A percentile compares a stretch with the other conserved stretches of the same genome.
phyloP scores from a whole-genome alignment of 2,329 filamentous ascomycete species.

The Arachnopeziza araneosa region DNA sequence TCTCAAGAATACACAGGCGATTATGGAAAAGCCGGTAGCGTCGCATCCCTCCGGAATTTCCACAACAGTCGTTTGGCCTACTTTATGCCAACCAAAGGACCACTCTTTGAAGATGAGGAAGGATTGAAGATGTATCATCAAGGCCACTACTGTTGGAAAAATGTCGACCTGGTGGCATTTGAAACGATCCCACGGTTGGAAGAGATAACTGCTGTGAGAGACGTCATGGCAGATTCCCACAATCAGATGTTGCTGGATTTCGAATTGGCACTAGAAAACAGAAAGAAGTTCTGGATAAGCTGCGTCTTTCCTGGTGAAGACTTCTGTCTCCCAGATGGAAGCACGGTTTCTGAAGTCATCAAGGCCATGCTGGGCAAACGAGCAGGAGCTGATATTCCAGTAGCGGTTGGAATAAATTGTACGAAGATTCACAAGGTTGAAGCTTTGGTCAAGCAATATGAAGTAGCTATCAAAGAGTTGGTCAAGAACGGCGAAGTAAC shows the following conservation, averaged over 20 bases:
- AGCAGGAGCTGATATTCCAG: slow-evolving; percentile 36
- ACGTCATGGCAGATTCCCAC: slow-evolving; percentile 27
- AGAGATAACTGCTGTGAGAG: slow-evolving; percentile 54
- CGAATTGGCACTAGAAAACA: background rate
- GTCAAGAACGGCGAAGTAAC: slow-evolving; percentile 30
- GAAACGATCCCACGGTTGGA: slow-evolving; percentile 61
- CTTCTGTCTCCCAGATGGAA: slow-evolving; percentile 52
- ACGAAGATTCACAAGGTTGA: slow-evolving; percentile 60
- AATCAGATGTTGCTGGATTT: background rate
- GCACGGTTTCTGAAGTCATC: slow-evolving; percentile 38
- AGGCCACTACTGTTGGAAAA: slow-evolving; percentile 16
- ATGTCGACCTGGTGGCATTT: slow-evolving; percentile 52
- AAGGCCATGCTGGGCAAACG: slow-evolving; percentile 30
- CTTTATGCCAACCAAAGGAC: background rate
- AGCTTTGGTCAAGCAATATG: slow-evolving; percentile 48
- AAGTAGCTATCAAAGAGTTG: slow-evolving; percentile 41
- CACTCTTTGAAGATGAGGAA: slow-evolving; percentile 34
- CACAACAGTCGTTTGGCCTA: background rate
- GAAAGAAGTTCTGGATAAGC: slow-evolving; percentile 47
- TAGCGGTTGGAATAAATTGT: slow-evolving; percentile 64
- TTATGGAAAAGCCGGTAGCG: slow-evolving; percentile 42
- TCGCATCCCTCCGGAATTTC: background rate
- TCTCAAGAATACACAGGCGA: slow-evolving; percentile 59
- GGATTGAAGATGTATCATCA: slow-evolving; percentile 33
- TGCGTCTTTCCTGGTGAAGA: slow-evolving; percentile 55